phyloP scores from a whole-genome alignment of 495 filamentous ascomycete species.

The Xylaria curta region DNA sequence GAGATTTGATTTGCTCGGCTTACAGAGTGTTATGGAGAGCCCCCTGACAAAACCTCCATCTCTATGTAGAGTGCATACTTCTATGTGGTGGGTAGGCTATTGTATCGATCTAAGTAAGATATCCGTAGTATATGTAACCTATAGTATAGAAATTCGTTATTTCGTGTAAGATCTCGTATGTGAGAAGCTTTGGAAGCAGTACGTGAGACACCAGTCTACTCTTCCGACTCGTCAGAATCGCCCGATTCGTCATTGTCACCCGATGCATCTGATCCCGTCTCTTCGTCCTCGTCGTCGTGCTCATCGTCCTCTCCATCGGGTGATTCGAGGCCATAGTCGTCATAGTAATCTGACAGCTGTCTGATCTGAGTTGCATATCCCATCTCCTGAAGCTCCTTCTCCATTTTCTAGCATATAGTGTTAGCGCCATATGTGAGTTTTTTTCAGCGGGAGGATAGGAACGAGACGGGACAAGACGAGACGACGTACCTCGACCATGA shows the following conservation, averaged over 20 bases:
- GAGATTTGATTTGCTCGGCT: neutral
- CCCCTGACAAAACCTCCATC: neutral
- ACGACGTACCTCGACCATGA: constrained; percentile 78
- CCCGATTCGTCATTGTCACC: constrained; percentile 33
- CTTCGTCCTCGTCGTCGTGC: constrained; percentile 58
- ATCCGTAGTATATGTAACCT: neutral
- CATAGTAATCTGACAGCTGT: constrained; percentile 80
- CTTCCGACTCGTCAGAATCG: constrained; percentile 5
- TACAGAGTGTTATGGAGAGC: neutral
- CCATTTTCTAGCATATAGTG: constrained; percentile 63
- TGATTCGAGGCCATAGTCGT: constrained; percentile 84
- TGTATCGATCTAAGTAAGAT: neutral
- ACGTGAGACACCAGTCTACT: neutral
- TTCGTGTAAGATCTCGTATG: neutral
- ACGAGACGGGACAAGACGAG: constrained; percentile 25
- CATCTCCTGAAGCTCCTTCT: constrained; percentile 70
- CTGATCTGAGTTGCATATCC: constrained; percentile 82
- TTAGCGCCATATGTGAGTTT: constrained; percentile 24
- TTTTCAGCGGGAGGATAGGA: neutral
- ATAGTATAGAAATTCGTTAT: neutral
- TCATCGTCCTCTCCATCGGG: constrained; percentile 72
- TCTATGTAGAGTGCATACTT: neutral
- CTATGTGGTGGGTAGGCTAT: neutral
- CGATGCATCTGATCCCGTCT: constrained; percentile 39
- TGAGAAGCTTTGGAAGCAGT: neutral